Percentiles rank a stretch among this genome's conserved stretches.
Conservation (phyloP, 2,329 filamentous ascomycete species). For the Ceratocystis harringtonii region DNA sequence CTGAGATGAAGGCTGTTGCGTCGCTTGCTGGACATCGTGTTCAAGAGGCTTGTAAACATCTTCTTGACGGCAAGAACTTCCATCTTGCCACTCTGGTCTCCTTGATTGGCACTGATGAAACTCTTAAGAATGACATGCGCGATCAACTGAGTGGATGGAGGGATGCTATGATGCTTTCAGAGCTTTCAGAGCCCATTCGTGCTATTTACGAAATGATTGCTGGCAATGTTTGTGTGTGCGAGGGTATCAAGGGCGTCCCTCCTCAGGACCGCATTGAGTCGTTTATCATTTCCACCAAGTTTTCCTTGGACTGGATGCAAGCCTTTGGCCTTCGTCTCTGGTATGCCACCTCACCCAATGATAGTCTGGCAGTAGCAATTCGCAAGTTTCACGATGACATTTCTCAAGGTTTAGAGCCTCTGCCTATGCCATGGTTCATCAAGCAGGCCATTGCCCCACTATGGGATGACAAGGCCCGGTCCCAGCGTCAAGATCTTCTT, state of each 20-base stretch:
- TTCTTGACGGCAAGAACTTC: constrained; percentile 63
- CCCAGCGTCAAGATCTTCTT: constrained; percentile 57
- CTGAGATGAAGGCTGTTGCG: constrained; percentile 72
- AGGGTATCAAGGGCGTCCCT: constrained; percentile 57
- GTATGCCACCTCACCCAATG: constrained; percentile 59
- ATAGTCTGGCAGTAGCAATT: constrained; percentile 59
- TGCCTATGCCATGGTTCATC: constrained; percentile 57
- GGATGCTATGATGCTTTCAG: constrained; percentile 65
- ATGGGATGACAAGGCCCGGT: constrained; percentile 45
- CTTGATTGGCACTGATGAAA: constrained; percentile 60
- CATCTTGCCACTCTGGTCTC: constrained; percentile 74
- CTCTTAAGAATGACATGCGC: constrained; percentile 57
- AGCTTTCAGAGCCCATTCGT: constrained; percentile 71
- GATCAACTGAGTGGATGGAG: constrained; percentile 76
- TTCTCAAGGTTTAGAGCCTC: constrained; percentile 51
- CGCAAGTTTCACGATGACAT: constrained; percentile 60
- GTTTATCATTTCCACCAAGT: constrained; percentile 71
- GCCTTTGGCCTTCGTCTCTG: constrained; percentile 82
- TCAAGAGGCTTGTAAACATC: constrained; percentile 64
- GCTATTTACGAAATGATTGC: constrained; percentile 80
- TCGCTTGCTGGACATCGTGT: constrained; percentile 66
- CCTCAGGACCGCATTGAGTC: constrained; percentile 66
- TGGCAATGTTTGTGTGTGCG: constrained; percentile 71
- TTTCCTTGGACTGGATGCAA: constrained; percentile 82
- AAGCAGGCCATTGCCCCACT: constrained; percentile 42